Conservation (phyloP, 495 filamentous ascomycete species). For the Penicillium daleae region DNA sequence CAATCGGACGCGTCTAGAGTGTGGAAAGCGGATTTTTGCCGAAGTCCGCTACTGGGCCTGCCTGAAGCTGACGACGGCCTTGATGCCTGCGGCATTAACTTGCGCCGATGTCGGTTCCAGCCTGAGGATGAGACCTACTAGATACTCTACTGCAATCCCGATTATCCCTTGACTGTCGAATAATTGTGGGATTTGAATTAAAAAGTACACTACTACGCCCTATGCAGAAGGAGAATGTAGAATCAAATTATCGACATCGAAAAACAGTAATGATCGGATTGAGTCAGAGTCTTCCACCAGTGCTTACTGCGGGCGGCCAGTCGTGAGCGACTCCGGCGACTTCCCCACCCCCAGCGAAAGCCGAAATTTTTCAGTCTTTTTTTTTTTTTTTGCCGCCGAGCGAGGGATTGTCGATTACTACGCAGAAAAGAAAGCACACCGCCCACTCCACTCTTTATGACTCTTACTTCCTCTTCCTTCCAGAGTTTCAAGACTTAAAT, state of each 20-base stretch:
- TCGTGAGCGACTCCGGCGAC: constrained; percentile 21
- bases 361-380: constrained; percentile 26
- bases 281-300: neutral
- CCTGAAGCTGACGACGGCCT: neutral
- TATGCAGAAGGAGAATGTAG: neutral
- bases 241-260: neutral
- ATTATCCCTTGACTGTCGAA: neutral
- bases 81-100: neutral
- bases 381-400: constrained; percentile 31
- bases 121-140: neutral
- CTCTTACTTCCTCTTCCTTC: constrained; percentile 20
- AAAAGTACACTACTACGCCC: neutral
- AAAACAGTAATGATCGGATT: neutral
- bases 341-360: constrained; percentile 24
- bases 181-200: neutral
- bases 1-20: constrained; percentile 4
- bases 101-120: constrained; percentile 2
- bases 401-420: constrained; percentile 30
- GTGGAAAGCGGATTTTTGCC: neutral
- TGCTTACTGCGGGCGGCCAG: constrained; percentile 1
- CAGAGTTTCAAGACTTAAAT: constrained; percentile 18
- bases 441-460: constrained; percentile 24
- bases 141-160: neutral
- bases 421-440: constrained; percentile 28
- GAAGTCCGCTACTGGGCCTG: neutral